Evolutionary conservation across 2,329 filamentous ascomycete genomes (phyloP), one percentile per base, ranked within the genome.

Genomic region (Chaetothyriales sp.): DNA sequence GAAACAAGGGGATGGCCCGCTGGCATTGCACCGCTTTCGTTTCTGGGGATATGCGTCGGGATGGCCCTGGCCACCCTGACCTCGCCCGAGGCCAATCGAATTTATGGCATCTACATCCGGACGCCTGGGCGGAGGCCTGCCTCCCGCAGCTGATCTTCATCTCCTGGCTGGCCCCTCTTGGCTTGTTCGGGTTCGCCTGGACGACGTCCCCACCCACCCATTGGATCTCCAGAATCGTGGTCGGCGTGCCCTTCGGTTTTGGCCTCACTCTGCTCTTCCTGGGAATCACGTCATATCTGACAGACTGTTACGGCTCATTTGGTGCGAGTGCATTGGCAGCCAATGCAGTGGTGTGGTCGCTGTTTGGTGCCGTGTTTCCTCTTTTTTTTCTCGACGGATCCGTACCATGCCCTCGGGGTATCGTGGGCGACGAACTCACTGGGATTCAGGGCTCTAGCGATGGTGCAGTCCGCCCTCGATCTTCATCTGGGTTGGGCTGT

Each of bases 181-280:
- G 72, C 40, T 61, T 75, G 5, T 74, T 74, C 57, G 72, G 70
- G 68, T 74, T 73, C 54, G 71, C 67, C 13, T 76, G 73, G 73
- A 67, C 67, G 7, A 69, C 68, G 0, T 65, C 63, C 47, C 63
- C 63, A 2, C 54, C 64, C 20, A 67, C 73, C 43, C 66, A 62
- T 10, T 74, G 71, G 71, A 67, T 72, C 15, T 66, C 69, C 1
- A 70, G 72, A 43, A 69, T 72, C 1, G 59, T 74, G 2, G 64
- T 69, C 4, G 70, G 68, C 1, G 58, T 72, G 0, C 65, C 66
- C 43, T 65, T 73, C 20, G 73, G 72, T 0, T 67, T 69, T 54
- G 68, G 67, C 2, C 66, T 69, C 50, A 59, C 69, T 48, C 66
- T 75, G 40, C 70, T 64, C 49, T 74, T 69, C 68, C 62, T 69